Percentiles rank a stretch among this genome's conserved stretches.
These are phyloP conservation scores for Mycena sp. DNA, from an alignment of 1,284 basidiomycete species.

Conservation along the genomic window DNA sequence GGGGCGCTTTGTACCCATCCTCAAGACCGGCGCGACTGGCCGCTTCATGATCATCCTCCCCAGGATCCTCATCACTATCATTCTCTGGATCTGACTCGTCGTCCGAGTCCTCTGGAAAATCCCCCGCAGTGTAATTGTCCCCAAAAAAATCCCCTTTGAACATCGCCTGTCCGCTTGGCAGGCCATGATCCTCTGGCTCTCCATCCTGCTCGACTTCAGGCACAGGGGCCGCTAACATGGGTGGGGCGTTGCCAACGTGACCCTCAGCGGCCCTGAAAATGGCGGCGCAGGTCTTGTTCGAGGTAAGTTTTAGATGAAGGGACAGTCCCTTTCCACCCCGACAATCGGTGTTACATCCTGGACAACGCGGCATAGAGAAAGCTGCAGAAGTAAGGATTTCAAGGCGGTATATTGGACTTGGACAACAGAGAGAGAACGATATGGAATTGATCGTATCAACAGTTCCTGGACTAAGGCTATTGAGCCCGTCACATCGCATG, in stretches of 20 bases:
- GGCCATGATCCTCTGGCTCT: not conserved
- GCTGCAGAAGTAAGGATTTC: not conserved
- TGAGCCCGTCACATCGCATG: no score
- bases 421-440: no score
- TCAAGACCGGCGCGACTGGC: not conserved
- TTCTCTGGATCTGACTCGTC: not conserved
- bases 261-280: not conserved
- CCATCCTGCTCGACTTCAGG: not conserved
- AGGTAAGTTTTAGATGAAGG: not conserved
- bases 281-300: not conserved
- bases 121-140: not conserved
- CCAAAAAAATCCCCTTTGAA: slow-evolving; percentile 24
- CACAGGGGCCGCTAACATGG: not conserved
- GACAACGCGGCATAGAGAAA: not conserved
- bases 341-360: not conserved
- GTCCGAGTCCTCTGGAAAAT: not conserved
- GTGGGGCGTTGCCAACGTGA: not conserved
- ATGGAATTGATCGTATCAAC: no score
- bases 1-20: not conserved
- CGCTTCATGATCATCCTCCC: not conserved
- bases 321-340: slow-evolving; percentile 6
- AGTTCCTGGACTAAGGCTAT: no score
- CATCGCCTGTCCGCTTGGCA: not conserved
- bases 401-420: no score
- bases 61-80: not conserved